Conservation (phyloP, 1,284 basidiomycete species). For the Rhodotorula sp. region DNA sequence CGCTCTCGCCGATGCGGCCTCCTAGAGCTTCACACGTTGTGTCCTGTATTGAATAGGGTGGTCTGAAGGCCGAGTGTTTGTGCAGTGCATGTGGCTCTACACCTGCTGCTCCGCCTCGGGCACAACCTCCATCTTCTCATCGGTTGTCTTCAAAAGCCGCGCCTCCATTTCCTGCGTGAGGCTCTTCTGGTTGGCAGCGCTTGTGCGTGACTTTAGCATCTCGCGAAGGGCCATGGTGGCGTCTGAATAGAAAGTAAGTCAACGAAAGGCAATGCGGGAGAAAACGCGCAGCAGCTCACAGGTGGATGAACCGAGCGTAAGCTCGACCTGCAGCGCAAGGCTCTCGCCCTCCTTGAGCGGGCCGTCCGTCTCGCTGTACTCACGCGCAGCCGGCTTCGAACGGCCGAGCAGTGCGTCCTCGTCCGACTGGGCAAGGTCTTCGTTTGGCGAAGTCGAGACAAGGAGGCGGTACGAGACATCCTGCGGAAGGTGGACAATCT, state of each 20-base stretch:
- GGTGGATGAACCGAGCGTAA: constrained; percentile 79
- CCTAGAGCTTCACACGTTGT: background rate
- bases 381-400: constrained; percentile 56
- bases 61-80: no score
- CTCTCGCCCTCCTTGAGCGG: constrained; percentile 56
- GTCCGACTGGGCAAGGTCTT: constrained; percentile 87
- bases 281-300: constrained; percentile 54
- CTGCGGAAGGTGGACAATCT: constrained; percentile 80
- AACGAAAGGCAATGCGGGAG: background rate
- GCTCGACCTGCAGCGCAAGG: constrained; percentile 75
- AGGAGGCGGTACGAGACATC: constrained; percentile 77
- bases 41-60: background rate
- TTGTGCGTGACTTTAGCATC: constrained; percentile 74
- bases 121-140: constrained; percentile 2
- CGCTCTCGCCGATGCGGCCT: background rate
- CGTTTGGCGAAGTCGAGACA: constrained; percentile 88
- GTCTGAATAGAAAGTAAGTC: background rate
- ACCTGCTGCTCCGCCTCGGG: background rate
- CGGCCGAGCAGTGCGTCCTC: constrained; percentile 85
- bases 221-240: constrained; percentile 89
- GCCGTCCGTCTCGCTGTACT: constrained; percentile 48
- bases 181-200: constrained; percentile 77
- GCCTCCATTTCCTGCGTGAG: constrained; percentile 80
- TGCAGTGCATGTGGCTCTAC: no score
- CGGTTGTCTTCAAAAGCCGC: constrained; percentile 4